Base-by-base conservation (phyloP, 805 yeast species). In the Lipomyces mesembrius region DNA sequence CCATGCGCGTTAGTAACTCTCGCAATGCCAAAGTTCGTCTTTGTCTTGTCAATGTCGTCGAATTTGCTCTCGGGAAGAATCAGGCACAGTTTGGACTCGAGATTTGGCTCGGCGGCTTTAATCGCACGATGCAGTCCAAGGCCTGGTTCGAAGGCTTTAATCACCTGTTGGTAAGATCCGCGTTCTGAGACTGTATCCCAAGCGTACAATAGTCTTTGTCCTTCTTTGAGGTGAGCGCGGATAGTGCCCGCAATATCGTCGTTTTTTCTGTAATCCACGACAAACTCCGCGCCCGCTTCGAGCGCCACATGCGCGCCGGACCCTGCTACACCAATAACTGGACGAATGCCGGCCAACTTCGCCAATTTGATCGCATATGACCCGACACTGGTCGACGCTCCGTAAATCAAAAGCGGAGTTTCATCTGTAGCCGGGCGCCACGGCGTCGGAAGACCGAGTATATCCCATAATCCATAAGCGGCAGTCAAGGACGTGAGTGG, bases 251-350 rank as follows among this genome's bases (percentile, higher is more conserved):
- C 51, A n/a, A 64, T 35, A 32, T 60, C 65, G 20, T 53, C 57
- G 32, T 22, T 63, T 22, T 35, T 53, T 54, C 65, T 59, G 60
- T 67, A 67, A 39, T 67, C 70, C 53, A 67, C 64, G 29, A 67
- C 65, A 34, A 11, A 58, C 37, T 67, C 70, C 43, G 57, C 58
- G 14, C 70, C 70, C 12, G 51, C 52, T 7, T 64, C 63, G 17
- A 46, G 22, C 9, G 70, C 70, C 25, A 57, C 20, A 12, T 67
- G 61, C 37, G 27, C 27, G 25, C 62, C n/a, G 27, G 55, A 25
- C 14, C 70, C 70, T 4, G 70, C 70, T 32, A 67, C 70, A 22
- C 67, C 70, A 43, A 67, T 67, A 59, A 67, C 62, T 17, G 70
- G 70, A 17, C 62, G 59, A 51, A 67, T 67, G n/a, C 64, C 64